Conservation (phyloP, 2,329 filamentous ascomycete genomes). For the Cercospora sp. region DNA sequence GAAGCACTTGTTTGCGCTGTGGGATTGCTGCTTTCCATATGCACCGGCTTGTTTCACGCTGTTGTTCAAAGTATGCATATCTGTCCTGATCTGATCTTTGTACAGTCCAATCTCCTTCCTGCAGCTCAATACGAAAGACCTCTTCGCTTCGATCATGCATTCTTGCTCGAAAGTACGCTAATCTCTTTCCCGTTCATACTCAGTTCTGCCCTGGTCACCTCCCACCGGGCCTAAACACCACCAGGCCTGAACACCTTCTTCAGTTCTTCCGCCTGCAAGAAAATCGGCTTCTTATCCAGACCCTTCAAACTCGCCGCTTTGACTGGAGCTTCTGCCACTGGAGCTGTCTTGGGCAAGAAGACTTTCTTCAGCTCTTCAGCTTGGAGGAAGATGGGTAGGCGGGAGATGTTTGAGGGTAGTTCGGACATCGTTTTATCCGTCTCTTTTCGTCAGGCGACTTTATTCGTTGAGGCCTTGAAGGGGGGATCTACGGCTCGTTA, state of each 20-base stretch:
- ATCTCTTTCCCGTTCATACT: no score
- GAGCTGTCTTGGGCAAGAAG: not conserved
- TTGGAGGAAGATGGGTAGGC: not conserved
- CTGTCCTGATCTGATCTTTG: no score
- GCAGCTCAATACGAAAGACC: no score
- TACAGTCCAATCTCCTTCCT: no score
- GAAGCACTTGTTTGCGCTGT: no score
- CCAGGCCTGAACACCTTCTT: slow-evolving; percentile 4
- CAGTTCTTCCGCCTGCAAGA: slow-evolving; percentile 7
- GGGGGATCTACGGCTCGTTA: not conserved
- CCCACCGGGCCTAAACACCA: not conserved
- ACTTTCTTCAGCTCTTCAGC: not conserved
- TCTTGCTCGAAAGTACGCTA: no score
- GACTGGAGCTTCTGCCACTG: not conserved
- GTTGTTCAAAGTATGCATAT: no score
- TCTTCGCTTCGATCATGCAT: no score
- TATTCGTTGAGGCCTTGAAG: no score
- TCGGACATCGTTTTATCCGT: not conserved
- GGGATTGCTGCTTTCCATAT: no score
- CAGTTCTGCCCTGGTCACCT: not conserved
- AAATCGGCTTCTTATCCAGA: not conserved
- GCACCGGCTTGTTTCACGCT: no score
- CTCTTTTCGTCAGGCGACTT: not conserved
- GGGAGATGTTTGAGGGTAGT: not conserved
- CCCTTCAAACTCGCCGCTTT: not conserved